Evolutionary conservation across 441 rosid species (phyloP).

Genomic region (Populus hybrid): DNA sequence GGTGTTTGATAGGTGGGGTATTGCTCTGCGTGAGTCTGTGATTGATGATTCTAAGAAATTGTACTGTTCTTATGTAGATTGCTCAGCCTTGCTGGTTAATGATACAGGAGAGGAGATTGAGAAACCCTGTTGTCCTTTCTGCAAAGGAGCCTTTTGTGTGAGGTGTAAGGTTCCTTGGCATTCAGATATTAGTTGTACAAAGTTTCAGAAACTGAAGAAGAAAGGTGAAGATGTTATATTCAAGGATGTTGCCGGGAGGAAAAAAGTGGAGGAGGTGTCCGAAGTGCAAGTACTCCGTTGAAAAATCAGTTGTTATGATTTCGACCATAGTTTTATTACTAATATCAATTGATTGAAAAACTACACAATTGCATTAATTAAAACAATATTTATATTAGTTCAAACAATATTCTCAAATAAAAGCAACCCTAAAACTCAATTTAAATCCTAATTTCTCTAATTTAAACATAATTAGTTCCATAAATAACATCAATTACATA

Average conservation of each 20-base stretch:
- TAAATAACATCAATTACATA: too few relatives aligned
- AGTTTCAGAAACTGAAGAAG: constrained; percentile 21
- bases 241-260: constrained; percentile 17
- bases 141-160: constrained; percentile 20
- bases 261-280: constrained; percentile 22
- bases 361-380: too few relatives aligned
- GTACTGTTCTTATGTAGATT: constrained; percentile 41
- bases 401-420: too few relatives aligned
- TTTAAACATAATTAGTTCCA: too few relatives aligned
- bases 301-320: too few relatives aligned
- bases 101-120: constrained; percentile 21
- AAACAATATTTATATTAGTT: too few relatives aligned
- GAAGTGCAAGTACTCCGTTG: too few relatives aligned
- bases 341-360: too few relatives aligned
- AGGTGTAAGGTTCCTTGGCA: constrained; percentile 25
- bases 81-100: constrained; percentile 41
- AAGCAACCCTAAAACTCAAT: too few relatives aligned
- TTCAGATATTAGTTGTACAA: constrained; percentile 10
- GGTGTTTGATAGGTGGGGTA: constrained; percentile 41
- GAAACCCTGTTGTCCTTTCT: constrained; percentile 13
- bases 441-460: too few relatives aligned
- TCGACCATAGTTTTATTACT: too few relatives aligned
- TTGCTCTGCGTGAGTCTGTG: constrained; percentile 32
- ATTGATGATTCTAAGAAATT: constrained; percentile 25
- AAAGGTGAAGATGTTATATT: constrained; percentile 16